These are phyloP conservation scores for Neltuma alba DNA, from an alignment of 306 rosid genomes.

Conservation along the genomic window DNA sequence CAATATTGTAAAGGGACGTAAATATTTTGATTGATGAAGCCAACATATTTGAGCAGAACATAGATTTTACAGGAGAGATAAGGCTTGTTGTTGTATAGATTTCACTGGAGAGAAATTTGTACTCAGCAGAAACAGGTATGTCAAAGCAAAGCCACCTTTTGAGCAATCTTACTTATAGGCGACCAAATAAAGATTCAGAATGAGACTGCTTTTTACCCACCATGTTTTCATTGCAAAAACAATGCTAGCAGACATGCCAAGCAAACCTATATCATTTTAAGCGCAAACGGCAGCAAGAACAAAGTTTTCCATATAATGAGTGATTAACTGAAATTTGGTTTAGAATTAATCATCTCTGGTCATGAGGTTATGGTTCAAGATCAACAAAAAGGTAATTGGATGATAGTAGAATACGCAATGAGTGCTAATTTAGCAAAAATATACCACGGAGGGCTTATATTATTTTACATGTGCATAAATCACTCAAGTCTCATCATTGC, in stretches of 20 bases:
- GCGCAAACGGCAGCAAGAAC: background rate
- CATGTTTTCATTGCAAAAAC: background rate
- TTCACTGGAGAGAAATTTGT: background rate
- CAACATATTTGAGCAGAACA: constrained; percentile 19
- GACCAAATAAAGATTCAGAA: constrained; percentile 5
- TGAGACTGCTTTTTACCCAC: background rate
- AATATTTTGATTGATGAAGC: constrained; percentile 19
- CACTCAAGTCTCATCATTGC: background rate
- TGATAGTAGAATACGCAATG: background rate
- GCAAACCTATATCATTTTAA: background rate
- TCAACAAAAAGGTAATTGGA: background rate
- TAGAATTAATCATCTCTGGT: background rate
- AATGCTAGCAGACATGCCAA: background rate
- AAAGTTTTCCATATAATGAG: background rate
- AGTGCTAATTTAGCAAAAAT: background rate
- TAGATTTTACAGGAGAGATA: constrained; percentile 3
- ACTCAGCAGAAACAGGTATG: background rate
- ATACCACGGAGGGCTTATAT: background rate
- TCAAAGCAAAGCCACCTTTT: background rate
- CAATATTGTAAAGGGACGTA: constrained; percentile 2
- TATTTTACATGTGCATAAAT: background rate
- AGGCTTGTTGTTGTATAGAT: no score
- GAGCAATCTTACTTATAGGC: background rate
- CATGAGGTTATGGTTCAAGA: background rate
- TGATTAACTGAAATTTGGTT: background rate